A percentile compares a stretch with the other conserved stretches of the same genome.
These are phyloP conservation scores for Amaranthus tricolor DNA, from an alignment of 179 eudicot species.

Conservation along the genomic window DNA sequence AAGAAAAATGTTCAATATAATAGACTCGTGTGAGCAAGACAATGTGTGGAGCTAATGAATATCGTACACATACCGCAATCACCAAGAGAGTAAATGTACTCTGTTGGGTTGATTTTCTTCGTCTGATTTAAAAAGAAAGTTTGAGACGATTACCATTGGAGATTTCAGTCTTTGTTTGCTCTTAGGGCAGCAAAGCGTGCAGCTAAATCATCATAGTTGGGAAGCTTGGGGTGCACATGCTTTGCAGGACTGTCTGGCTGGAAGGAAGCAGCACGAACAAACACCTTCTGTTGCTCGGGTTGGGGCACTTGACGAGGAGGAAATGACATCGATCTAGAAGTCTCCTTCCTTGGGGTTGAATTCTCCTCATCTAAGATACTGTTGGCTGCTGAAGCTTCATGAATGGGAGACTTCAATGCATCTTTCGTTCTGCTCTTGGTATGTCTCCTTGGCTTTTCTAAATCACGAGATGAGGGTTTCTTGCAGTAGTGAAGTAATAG, in stretches of 20 bases:
- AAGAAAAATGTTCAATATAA: slow-evolving; percentile 14
- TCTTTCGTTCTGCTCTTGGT: slow-evolving; percentile 23
- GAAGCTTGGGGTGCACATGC: slow-evolving; percentile 96
- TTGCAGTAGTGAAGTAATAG: slow-evolving; percentile 74
- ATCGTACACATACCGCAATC: slow-evolving; percentile 15
- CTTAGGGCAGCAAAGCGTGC: slow-evolving; percentile 82
- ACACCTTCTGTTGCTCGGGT: slow-evolving; percentile 53
- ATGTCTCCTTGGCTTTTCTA: slow-evolving; percentile 45
- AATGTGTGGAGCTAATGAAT: background rate
- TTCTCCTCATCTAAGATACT: slow-evolving; percentile 20
- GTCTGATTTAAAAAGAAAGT: background rate
- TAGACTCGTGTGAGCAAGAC: background rate
- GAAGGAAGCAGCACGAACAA: slow-evolving; percentile 72
- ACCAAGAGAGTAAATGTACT: slow-evolving; percentile 9
- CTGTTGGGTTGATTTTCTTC: background rate
- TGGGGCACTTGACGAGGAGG: slow-evolving; percentile 50
- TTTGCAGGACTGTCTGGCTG: slow-evolving; percentile 64
- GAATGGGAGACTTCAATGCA: slow-evolving; percentile 29
- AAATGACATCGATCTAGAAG: slow-evolving; percentile 67
- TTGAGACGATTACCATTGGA: slow-evolving; percentile 20
- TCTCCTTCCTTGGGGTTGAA: slow-evolving; percentile 28
- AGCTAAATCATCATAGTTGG: slow-evolving; percentile 93
- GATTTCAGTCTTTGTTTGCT: slow-evolving; percentile 30
- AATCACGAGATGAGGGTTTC: slow-evolving; percentile 57
- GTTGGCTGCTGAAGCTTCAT: slow-evolving; percentile 18